Conservation (phyloP, 768 basidiomycete species). For the Phlegmacium glaucopus region DNA sequence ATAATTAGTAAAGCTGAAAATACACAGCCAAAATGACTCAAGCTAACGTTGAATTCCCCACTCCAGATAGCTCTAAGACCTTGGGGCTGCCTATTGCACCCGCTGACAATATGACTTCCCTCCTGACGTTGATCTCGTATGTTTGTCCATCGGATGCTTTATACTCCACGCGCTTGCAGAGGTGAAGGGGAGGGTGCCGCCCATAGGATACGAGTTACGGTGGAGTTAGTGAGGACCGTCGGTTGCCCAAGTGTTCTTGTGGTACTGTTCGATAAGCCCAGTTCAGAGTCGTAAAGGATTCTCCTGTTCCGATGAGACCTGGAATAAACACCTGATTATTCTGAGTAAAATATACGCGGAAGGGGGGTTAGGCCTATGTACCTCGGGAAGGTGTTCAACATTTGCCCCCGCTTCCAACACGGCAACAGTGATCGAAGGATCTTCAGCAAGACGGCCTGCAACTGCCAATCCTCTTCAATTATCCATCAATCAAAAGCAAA, state of each 20-base stretch:
- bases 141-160: neutral
- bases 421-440: conserved; percentile 23
- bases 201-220: conserved; percentile 51
- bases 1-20: neutral
- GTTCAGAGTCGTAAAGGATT: no score
- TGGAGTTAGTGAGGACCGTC: no score
- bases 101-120: no score
- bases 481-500: neutral
- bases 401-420: no score
- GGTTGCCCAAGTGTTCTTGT: no score
- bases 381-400: no score
- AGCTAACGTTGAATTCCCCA: conserved; percentile 30
- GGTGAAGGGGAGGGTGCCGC: conserved; percentile 12
- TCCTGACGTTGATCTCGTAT: conserved; percentile 16
- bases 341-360: no score
- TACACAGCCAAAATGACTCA: neutral
- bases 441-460: conserved; percentile 32
- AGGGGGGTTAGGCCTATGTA: no score
- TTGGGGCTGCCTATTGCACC: no score
- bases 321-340: no score
- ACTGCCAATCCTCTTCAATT: conserved; percentile 29
- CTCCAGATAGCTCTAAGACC: conserved; percentile 28
- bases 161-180: conserved; percentile 9
- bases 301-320: no score
- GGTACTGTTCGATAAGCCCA: no score